Evolutionary conservation across 306 rosid genomes (phyloP).

Genomic region (Datisca glomerata): DNA sequence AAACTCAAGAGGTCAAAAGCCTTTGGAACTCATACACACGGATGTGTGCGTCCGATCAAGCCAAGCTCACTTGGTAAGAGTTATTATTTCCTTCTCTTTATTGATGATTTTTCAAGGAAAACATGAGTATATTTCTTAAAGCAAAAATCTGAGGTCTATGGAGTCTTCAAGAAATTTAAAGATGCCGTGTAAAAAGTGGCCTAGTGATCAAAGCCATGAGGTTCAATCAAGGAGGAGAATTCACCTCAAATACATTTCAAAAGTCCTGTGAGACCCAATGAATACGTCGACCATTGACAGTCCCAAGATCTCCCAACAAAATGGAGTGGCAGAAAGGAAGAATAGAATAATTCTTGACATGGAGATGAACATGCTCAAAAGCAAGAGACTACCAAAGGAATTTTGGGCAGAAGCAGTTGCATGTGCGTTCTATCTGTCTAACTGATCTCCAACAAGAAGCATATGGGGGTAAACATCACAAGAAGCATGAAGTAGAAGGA

Average conservation of each 20-base stretch:
- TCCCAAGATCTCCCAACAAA: neutral
- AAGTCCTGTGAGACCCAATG: too few species aligned
- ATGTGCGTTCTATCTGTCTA: too few species aligned
- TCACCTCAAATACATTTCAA: too few species aligned
- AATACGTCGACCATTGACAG: neutral
- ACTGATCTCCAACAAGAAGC: neutral
- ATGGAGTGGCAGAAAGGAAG: too few species aligned
- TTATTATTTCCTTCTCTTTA: neutral
- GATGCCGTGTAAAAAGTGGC: neutral
- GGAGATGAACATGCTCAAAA: neutral
- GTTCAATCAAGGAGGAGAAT: too few species aligned
- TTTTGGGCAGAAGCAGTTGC: too few species aligned
- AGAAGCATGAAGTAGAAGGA: too few species aligned
- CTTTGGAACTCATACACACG: constrained; percentile 1
- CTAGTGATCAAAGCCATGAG: neutral
- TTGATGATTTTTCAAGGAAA: neutral
- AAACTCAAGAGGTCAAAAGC: neutral
- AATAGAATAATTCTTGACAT: neutral
- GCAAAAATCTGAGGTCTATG: neutral
- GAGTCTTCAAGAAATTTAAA: neutral
- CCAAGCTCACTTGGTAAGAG: too few species aligned
- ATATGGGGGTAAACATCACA: neutral
- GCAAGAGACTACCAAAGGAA: neutral
- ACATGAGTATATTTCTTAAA: too few species aligned
- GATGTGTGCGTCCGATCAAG: too few species aligned